Evolutionary conservation across 1,284 basidiomycete genomes (phyloP), one percentile per base, ranked within the genome.

Genomic region (Austroboletus niveus): DNA sequence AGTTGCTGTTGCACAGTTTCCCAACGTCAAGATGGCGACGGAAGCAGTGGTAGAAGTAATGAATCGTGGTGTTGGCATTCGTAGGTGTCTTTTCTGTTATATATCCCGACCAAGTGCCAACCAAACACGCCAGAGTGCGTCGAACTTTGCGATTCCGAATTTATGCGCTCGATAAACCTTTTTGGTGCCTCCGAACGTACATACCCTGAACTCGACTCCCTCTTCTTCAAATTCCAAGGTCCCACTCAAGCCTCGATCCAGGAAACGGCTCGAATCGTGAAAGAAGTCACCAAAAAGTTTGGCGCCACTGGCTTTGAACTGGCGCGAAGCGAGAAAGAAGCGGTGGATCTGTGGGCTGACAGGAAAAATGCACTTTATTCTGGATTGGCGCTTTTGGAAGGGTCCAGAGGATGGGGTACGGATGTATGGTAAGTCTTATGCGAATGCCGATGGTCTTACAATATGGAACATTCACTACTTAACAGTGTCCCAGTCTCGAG

Each of bases 181-280:
- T 81, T 77, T 55, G 84, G 87, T 42, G 68, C 78, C 54, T 80
- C 82, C 9, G 61, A 62, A 9, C 80, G 76, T 24, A 78, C 77
- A 54, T 92, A 84, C 73, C 81, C 82, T 1, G 85, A 85, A 57
- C 76, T 77, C 47, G 89, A 92, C 62, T 82, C 81, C 30, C 75
- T 95, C 12, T 94, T 93, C 75, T 87, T 95, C 78, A 95, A 95
- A 69, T 85, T 95, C 64, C 90, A 93, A 67, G 91, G 89, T 5
- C 75, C 80, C 24, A 80, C 84, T 2, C 68, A 75, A 4, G 73
- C 73, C 5, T 76, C 86, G 5, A 78, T 92, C 54, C 64, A 75
- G 10, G 85, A 91, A 58, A 83, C 85, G 0, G 82, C 85, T 1
- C 73, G 73, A 20, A 75, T 82, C 11, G 84, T 84, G 38, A 68